Evolutionary conservation across 129 eudicot genomes (phyloP).

Genomic region (Daucus carota): DNA sequence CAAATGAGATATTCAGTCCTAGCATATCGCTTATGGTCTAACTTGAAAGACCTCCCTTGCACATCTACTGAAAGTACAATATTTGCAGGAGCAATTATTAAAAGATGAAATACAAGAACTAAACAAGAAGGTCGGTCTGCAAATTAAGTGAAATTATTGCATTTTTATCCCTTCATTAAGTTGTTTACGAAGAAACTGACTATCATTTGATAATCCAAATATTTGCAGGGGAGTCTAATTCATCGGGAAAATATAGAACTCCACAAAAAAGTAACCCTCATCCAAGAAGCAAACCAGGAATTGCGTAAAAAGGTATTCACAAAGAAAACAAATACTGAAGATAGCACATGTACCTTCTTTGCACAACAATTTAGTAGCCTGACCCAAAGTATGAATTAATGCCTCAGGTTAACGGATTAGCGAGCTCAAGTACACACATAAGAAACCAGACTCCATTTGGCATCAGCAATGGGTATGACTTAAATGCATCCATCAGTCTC

Average conservation of each 20-base stretch:
- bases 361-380: not conserved
- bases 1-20: constrained; percentile 13
- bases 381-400: constrained; percentile 13
- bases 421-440: constrained; percentile 10
- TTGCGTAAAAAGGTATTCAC: constrained; percentile 55
- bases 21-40: not conserved
- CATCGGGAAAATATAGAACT: constrained; percentile 63
- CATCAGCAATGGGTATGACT: constrained; percentile 12
- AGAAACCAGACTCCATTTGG: constrained; percentile 7
- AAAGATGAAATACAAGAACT: constrained; percentile 47
- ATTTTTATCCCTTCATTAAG: not conserved
- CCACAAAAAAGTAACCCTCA: constrained; percentile 36
- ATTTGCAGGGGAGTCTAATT: constrained; percentile 51
- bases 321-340: constrained; percentile 5
- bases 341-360: constrained; percentile 6
- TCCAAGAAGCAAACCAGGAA: constrained; percentile 48
- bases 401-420: constrained; percentile 51
- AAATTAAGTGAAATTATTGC: not conserved
- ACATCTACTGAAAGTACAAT: constrained; percentile 4
- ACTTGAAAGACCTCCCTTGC: not conserved
- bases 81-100: constrained; percentile 51
- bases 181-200: constrained; percentile 9
- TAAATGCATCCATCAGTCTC: constrained; percentile 20
- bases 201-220: not conserved
- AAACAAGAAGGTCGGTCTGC: constrained; percentile 37